Base-by-base conservation (phyloP, 768 basidiomycete species). In the Amanita rubescens region DNA sequence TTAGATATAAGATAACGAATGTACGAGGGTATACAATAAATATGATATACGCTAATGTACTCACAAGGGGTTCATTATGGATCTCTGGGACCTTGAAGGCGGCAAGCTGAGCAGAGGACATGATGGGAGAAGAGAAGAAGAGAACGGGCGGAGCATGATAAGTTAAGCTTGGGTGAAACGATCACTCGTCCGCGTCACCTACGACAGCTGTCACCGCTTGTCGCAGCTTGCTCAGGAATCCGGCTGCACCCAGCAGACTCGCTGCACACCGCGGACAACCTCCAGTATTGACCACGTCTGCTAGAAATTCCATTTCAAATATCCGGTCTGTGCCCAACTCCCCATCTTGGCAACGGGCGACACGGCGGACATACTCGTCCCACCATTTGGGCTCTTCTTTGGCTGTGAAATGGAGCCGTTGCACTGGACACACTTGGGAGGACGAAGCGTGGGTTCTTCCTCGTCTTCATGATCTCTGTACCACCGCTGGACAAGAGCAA, bases 51-150 rank as follows among this genome's bases (percentile, higher is more conserved):
- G 37, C 42, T 33, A n/a, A 32, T 11, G 14, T 8, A 65, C 75
- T 61, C 61, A 91, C 91, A 88, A 97, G 87, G 38, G 91, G 89
- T 71, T 98, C 96, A 84, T 99, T 99, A 53, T 87, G 79, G 64
- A 94, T 75, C 20, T 69, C 74, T 19, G 95, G 95, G 54, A 92
- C 80, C 65, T 85, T 87, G 83, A 94, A 96, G 3, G 81, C 61
- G 17, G 90, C 93, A 44, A 95, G 84, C 62, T 89, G 87, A 44
- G 89, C 82, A 52, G 77, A 78, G 38, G 80, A 63, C 85, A 86
- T 87, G 64, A 62, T 73, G 63, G 56, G 10, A 24, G 51, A 57
- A 25, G 42, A 33, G 22, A n/a, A 49, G 27, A 33, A 11, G 14
- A 2, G 19, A 42, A 43, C 30, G 25, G 47, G 24, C 47, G 47